phyloP scores from a whole-genome alignment of 257 asterid species.

The Echites panduratus region DNA sequence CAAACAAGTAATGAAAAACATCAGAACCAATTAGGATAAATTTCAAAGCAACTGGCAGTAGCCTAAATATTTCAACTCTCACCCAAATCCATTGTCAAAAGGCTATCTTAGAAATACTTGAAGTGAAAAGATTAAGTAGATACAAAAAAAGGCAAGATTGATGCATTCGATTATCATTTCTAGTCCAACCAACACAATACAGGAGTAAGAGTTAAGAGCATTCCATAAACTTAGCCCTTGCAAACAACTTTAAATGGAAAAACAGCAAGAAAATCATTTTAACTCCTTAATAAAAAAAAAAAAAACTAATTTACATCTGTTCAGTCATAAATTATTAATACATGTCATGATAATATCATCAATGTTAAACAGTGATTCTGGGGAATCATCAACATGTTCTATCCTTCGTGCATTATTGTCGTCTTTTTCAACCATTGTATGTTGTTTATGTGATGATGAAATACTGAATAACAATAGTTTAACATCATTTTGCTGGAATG shows the following conservation, averaged over 20 bases:
- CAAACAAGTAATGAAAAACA: constrained; percentile 11
- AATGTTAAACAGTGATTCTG: too few relatives aligned
- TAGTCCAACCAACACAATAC: neutral
- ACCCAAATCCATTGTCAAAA: neutral
- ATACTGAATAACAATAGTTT: too few relatives aligned
- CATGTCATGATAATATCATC: too few relatives aligned
- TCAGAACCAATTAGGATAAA: neutral
- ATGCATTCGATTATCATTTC: neutral
- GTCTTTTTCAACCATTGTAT: too few relatives aligned
- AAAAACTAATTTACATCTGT: neutral
- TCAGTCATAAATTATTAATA: too few relatives aligned
- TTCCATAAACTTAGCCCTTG: neutral
- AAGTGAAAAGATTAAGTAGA: neutral
- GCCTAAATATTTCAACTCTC: neutral
- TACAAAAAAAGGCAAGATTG: neutral
- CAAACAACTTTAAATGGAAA: neutral
- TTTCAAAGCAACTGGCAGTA: neutral
- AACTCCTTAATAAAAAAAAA: too few relatives aligned
- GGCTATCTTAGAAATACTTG: neutral
- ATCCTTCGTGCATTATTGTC: too few relatives aligned
- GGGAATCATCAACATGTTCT: too few relatives aligned
- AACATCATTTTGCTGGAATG: too few relatives aligned
- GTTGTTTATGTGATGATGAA: too few relatives aligned
- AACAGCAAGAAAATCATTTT: neutral
- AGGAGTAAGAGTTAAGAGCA: neutral